Evolutionary conservation across 768 basidiomycete species (phyloP).

Genomic region (Lactarius sp.): DNA sequence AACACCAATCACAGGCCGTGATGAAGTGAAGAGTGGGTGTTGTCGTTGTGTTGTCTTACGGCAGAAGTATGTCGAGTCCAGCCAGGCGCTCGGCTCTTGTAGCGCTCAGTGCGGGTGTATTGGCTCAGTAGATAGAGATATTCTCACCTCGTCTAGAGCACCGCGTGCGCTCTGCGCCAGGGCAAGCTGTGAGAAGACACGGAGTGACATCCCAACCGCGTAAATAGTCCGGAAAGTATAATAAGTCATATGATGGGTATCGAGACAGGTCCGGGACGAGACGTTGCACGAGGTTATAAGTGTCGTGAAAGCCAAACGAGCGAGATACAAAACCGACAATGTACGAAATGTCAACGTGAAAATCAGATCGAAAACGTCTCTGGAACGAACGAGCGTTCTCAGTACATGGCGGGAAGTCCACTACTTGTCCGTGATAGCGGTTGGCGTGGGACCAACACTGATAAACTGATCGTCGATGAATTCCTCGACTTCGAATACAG

Average conservation of each 20-base stretch:
- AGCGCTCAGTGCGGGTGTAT: neutral
- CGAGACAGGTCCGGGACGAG: neutral
- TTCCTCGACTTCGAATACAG: conserved; percentile 61
- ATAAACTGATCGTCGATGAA: conserved; percentile 58
- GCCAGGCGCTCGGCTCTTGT: neutral
- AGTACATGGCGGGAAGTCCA: conserved; percentile 20
- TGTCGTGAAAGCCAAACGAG: neutral
- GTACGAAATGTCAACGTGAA: neutral
- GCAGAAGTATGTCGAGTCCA: neutral
- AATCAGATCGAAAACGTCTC: neutral
- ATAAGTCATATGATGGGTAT: conserved; percentile 18
- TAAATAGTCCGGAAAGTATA: conserved; percentile 10
- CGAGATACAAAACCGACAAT: neutral
- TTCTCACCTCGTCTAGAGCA: neutral
- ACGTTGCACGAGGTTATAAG: neutral
- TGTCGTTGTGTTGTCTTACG: neutral
- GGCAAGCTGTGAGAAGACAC: neutral
- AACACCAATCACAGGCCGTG: neutral
- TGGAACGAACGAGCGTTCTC: conserved; percentile 5
- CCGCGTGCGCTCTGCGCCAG: neutral
- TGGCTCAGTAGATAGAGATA: neutral
- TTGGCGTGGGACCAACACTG: conserved; percentile 47
- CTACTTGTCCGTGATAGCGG: conserved; percentile 37
- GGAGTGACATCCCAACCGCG: neutral
- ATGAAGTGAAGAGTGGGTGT: neutral